A percentile compares a stretch with the other conserved stretches of the same genome.
Evolutionary conservation across 768 basidiomycete genomes (phyloP).

Genomic region (Pleurotus salmoneostramineus): DNA sequence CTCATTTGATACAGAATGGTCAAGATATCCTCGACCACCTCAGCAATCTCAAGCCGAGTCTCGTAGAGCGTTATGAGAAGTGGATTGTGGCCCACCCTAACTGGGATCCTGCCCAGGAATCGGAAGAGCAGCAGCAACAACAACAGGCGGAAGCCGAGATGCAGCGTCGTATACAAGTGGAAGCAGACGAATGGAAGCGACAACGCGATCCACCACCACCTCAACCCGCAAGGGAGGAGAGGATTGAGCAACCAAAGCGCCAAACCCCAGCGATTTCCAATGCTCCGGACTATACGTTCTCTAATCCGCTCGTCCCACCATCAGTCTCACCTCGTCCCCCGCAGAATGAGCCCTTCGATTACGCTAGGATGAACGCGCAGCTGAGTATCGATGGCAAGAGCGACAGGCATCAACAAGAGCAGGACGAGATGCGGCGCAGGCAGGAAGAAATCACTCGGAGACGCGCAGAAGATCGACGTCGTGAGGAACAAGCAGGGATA

Average conservation of each 20-base stretch:
- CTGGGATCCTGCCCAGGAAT: constrained; percentile 3
- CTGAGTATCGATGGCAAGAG: constrained; percentile 21
- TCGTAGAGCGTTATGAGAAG: constrained; percentile 61
- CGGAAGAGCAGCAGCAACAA: background rate
- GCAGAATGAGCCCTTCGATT: constrained; percentile 4
- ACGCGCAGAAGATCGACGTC: constrained; percentile 33
- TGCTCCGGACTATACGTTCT: constrained; percentile 11
- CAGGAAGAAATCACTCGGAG: constrained; percentile 42
- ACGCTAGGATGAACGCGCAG: background rate
- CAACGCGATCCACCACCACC: constrained; percentile 24
- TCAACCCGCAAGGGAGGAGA: constrained; percentile 30
- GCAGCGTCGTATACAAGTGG: constrained; percentile 15
- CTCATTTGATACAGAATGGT: constrained; percentile 50
- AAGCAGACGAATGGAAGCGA: constrained; percentile 17
- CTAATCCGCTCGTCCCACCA: constrained; percentile 3
- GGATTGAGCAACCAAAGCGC: constrained; percentile 5
- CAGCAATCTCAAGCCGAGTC: constrained; percentile 55
- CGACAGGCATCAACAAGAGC: constrained; percentile 28
- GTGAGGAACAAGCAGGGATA: constrained; percentile 55
- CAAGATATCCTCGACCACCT: constrained; percentile 70
- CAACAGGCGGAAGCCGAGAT: constrained; percentile 15
- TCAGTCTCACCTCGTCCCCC: constrained; percentile 2
- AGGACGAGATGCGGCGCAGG: constrained; percentile 39
- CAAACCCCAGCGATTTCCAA: constrained; percentile 16
- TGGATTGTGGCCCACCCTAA: constrained; percentile 49